Conservation (phyloP, 306 rosid genomes). For the Trichosanthes cucumerina region DNA sequence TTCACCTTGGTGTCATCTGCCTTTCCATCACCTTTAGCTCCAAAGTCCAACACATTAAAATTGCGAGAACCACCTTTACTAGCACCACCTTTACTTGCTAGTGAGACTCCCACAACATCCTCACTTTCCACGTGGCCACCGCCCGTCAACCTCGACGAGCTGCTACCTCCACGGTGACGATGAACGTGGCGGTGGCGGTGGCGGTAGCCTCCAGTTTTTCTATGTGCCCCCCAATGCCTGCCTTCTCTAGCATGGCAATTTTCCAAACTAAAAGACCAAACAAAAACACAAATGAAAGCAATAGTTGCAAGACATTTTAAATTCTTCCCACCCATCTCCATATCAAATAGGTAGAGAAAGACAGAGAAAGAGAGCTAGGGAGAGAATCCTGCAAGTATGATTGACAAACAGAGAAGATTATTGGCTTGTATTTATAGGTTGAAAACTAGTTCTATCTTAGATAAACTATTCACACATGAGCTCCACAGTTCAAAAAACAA, state of each 20-base stretch:
- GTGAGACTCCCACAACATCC: conserved; percentile 26
- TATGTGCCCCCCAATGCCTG: conserved; percentile 73
- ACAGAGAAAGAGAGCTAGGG: not conserved
- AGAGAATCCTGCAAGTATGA: not conserved
- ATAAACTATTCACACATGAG: conserved; percentile 43
- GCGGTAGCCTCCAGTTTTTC: conserved; percentile 21
- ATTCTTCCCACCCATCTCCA: conserved; percentile 49
- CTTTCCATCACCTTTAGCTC: conserved; percentile 83
- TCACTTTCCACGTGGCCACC: conserved; percentile 8
- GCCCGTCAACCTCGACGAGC: not conserved
- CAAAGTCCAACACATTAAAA: conserved; percentile 67
- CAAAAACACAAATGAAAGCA: conserved; percentile 36
- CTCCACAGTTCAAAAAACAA: conserved; percentile 19
- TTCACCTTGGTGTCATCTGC: conserved; percentile 81
- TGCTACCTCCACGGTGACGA: not conserved
- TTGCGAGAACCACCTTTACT: conserved; percentile 28
- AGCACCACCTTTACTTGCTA: conserved; percentile 24
- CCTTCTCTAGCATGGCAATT: conserved; percentile 80
- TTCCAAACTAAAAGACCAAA: conserved; percentile 68
- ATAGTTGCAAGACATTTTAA: conserved; percentile 44
- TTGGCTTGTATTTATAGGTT: conserved; percentile 30
- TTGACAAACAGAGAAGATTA: not conserved
- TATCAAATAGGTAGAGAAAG: not conserved
- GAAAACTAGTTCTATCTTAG: not conserved
- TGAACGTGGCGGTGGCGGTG: conserved; percentile 22